Conservation (phyloP, 352 stramenopile genomes). For the Globisporangium yorkense region DNA sequence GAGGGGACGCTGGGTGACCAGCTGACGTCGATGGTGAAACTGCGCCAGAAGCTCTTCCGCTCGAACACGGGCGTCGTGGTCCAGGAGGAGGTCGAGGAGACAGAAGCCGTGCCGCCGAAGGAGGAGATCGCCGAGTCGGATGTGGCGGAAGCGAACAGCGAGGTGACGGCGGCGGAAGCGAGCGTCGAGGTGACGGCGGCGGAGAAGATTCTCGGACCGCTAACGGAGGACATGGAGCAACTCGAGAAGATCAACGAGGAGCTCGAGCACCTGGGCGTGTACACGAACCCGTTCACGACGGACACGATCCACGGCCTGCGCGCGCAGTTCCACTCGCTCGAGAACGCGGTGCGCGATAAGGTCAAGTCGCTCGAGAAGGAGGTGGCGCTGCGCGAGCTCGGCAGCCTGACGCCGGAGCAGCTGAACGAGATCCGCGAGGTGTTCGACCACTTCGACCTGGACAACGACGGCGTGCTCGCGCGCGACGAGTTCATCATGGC, state of each 20-base stretch:
- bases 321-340: slow-evolving; percentile 77
- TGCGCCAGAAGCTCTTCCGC: slow-evolving; percentile 66
- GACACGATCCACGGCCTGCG: slow-evolving; percentile 87
- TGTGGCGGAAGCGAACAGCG: not conserved
- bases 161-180: not conserved
- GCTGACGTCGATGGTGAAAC: slow-evolving; percentile 70
- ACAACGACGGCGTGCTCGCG: slow-evolving; percentile 80
- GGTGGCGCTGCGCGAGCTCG: slow-evolving; percentile 75
- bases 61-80: slow-evolving; percentile 38
- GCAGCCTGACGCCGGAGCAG: slow-evolving; percentile 79
- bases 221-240: slow-evolving; percentile 77
- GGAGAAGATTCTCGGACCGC: slow-evolving; percentile 29
- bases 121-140: slow-evolving; percentile 6
- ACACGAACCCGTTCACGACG: slow-evolving; percentile 86
- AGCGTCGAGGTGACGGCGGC: slow-evolving; percentile 13
- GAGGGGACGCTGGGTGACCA: slow-evolving; percentile 74
- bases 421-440: slow-evolving; percentile 87
- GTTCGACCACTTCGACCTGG: slow-evolving; percentile 88
- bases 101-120: not conserved
- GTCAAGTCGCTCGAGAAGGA: slow-evolving; percentile 89
- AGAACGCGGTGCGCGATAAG: slow-evolving; percentile 72
- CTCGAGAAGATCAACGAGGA: slow-evolving; percentile 81
- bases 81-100: slow-evolving; percentile 25
- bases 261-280: slow-evolving; percentile 76
- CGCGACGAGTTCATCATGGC: slow-evolving; percentile 90